Base-by-base conservation (phyloP, 257 asterid species). In the Phtheirospermum japonicum region DNA sequence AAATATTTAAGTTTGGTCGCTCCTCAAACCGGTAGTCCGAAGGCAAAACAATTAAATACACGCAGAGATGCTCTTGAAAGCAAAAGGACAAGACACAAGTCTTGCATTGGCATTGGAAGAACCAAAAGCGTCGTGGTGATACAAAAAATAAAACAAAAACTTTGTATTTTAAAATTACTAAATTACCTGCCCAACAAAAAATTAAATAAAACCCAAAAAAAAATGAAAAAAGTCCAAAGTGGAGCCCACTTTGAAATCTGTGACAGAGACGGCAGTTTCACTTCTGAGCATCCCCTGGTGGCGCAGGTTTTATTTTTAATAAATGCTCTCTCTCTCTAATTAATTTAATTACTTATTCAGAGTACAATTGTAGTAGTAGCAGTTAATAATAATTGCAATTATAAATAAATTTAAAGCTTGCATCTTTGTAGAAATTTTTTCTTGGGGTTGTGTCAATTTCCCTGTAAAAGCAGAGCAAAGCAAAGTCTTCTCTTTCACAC, bases 401-500 rank as follows among this genome's bases (percentile, higher is more conserved):
- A 64, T 60, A 57, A 34, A 57, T 49, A 17, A 55, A 61, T 59
- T 33, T 23, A 77, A 57, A 77, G 79, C 58, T 68, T 75, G 28
- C 28, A 23, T 23, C 28, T 23, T 23, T 23, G 28, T 23, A 23
- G 28, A 23, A 23, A 23, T 23, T 74, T 62, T 72, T 69, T 74
- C 73, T 71, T 32, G 70, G 66, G 54, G 63, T 59, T 42, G 76
- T 66, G 79, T 65, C 73, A 63, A 74, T 2, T 69, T 80, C 75
- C 59, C 73, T 75, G 72, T 65, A 62, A 69, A 51, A 78, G 75
- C 65, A 9, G 39, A 40, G 51, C 7, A 13, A 37, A 66, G 40
- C 63, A 58, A 75, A 85, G 85, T 84, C 88, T 82, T 63, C 89
- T 75, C 91, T 83, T 82, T 82, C 95, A 77, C 94, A 71, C 85